Evolutionary conservation across 2,329 filamentous ascomycete species (phyloP).

Genomic region (Talaromyces sp.): DNA sequence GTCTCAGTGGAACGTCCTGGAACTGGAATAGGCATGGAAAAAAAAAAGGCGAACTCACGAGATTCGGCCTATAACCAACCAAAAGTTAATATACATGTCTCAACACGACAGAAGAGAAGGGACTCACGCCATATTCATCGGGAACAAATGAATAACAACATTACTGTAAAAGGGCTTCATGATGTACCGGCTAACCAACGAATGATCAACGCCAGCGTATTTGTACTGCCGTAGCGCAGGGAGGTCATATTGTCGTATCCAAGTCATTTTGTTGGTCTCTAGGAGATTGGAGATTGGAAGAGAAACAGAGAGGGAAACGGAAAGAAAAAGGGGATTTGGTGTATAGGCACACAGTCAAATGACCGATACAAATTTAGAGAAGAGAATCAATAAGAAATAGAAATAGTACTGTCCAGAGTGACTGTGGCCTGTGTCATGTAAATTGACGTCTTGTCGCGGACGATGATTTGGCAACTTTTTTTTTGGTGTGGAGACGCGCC

Average conservation of each 20-base stretch:
- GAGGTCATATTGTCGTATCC: slow-evolving; percentile 87
- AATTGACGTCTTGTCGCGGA: not conserved
- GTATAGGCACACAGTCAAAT: not conserved
- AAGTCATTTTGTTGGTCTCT: slow-evolving; percentile 62
- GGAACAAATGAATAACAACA: slow-evolving; percentile 89
- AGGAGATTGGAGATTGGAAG: not conserved
- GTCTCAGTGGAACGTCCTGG: not conserved
- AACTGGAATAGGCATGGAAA: not conserved
- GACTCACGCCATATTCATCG: slow-evolving; percentile 82
- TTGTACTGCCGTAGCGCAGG: slow-evolving; percentile 89
- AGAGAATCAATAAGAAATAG: not conserved
- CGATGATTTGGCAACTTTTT: slow-evolving; percentile 8
- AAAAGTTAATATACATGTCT: not conserved
- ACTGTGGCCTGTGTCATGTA: not conserved
- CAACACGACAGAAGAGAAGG: slow-evolving; percentile 5
- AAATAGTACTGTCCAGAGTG: not conserved
- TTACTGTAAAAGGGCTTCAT: slow-evolving; percentile 97
- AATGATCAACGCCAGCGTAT: slow-evolving; percentile 88
- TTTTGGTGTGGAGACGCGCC: slow-evolving; percentile 1
- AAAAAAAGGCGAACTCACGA: slow-evolving; percentile 39
- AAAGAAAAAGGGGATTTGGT: not conserved
- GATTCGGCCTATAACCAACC: slow-evolving; percentile 40
- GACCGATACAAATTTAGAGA: not conserved
- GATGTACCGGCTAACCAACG: slow-evolving; percentile 82
- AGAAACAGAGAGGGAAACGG: not conserved